Evolutionary conservation across 2,329 filamentous ascomycete genomes (phyloP).

Genomic region (Claviceps lovelessii): DNA sequence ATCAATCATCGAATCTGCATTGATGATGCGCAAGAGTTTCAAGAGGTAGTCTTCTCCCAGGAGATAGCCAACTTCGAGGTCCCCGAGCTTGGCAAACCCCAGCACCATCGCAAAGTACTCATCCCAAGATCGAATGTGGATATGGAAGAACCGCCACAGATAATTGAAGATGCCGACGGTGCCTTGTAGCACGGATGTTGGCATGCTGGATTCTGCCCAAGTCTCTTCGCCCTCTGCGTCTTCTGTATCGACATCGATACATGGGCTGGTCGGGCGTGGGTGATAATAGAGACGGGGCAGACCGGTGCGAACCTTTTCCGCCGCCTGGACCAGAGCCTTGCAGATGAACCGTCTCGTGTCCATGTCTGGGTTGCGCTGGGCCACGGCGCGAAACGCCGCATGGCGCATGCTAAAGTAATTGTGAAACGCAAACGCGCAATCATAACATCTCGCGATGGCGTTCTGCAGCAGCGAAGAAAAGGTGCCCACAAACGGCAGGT

Average conservation of each 20-base stretch:
- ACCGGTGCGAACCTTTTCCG: conserved; percentile 36
- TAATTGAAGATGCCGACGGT: conserved; percentile 35
- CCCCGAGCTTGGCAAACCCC: conserved; percentile 50
- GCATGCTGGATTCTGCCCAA: conserved; percentile 4
- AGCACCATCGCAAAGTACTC: conserved; percentile 61
- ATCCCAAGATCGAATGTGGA: conserved; percentile 52
- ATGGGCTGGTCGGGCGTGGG: background rate
- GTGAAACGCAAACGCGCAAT: conserved; percentile 45
- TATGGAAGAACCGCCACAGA: conserved; percentile 50
- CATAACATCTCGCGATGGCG: conserved; percentile 31
- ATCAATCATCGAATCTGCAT: conserved; percentile 39
- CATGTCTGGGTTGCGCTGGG: conserved; percentile 46
- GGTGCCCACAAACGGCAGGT: conserved; percentile 45
- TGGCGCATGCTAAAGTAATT: conserved; percentile 44
- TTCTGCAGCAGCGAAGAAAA: conserved; percentile 36
- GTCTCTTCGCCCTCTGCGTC: conserved; percentile 18
- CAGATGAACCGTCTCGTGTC: conserved; percentile 39
- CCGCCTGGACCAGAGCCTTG: conserved; percentile 35
- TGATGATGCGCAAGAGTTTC: conserved; percentile 44
- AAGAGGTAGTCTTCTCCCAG: conserved; percentile 47
- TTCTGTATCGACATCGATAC: conserved; percentile 5
- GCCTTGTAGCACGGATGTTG: conserved; percentile 14
- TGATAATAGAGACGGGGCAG: conserved; percentile 34
- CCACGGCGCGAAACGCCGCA: conserved; percentile 46
- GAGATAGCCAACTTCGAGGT: conserved; percentile 41